Conservation (phyloP, 2,329 filamentous ascomycete species). For the Xylariaceae sp. region DNA sequence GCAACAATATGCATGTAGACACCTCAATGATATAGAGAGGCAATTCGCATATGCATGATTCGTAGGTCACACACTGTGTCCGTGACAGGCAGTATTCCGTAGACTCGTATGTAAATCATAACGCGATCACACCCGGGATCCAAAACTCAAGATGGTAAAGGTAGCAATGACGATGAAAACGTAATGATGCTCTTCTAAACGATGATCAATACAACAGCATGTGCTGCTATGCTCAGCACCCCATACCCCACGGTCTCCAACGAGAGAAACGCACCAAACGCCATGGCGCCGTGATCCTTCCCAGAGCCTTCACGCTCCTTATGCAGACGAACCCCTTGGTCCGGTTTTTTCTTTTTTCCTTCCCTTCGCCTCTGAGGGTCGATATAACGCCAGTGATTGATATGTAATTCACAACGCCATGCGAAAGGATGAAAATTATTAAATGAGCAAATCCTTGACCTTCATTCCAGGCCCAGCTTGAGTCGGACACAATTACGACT, state of each 20-base stretch:
- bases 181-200: constrained; percentile 22
- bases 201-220: constrained; percentile 23
- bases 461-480: background rate
- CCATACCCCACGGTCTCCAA: constrained; percentile 28
- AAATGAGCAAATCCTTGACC: constrained; percentile 5
- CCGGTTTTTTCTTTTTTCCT: constrained; percentile 9
- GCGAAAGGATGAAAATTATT: constrained; percentile 7
- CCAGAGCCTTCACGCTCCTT: constrained; percentile 24
- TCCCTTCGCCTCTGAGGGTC: constrained; percentile 14
- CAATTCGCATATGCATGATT: background rate
- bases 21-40: no score
- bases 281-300: constrained; percentile 25
- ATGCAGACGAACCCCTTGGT: constrained; percentile 23
- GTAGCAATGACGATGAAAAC: background rate
- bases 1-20: background rate
- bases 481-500: constrained; percentile 17
- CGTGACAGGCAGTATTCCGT: background rate
- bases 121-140: background rate
- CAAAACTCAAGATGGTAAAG: background rate
- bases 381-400: constrained; percentile 11
- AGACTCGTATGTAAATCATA: background rate
- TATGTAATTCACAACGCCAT: constrained; percentile 4
- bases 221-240: constrained; percentile 21
- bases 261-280: constrained; percentile 26
- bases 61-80: background rate